Percentiles rank a stretch among this genome's conserved stretches.
phyloP scores from a whole-genome alignment of 805 yeast genomes.

The Saccharomycopsis oosterbeekiorum region DNA sequence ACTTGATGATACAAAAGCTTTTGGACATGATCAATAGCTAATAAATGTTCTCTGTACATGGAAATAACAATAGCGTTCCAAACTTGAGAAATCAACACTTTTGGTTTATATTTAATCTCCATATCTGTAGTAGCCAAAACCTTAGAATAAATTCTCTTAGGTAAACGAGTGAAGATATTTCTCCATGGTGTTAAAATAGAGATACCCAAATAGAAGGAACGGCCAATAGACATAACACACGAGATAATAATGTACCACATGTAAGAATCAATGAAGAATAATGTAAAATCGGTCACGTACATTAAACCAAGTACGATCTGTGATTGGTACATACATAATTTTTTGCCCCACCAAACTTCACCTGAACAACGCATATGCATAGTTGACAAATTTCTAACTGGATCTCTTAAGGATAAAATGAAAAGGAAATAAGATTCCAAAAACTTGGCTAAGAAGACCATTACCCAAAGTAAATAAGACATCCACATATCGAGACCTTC shows the following conservation, averaged over 20 bases:
- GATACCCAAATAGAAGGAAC: slow-evolving; percentile 97
- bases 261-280: slow-evolving; percentile 97
- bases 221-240: slow-evolving; percentile 92
- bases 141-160: slow-evolving; percentile 98
- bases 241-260: slow-evolving; percentile 97
- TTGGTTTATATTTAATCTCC: slow-evolving; percentile 98
- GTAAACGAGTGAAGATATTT: slow-evolving; percentile 93
- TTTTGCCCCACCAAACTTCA: slow-evolving; percentile 70
- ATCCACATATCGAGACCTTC: slow-evolving; percentile 90
- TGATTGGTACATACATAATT: slow-evolving; percentile 76
- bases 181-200: slow-evolving; percentile 99
- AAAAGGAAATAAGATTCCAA: slow-evolving; percentile 88
- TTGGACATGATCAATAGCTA: slow-evolving; percentile 98
- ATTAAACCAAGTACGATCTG: slow-evolving; percentile 85
- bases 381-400: slow-evolving; percentile 79
- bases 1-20: slow-evolving; percentile 96
- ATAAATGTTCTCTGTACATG: slow-evolving; percentile 98
- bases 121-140: slow-evolving; percentile 96
- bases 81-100: slow-evolving; percentile 94
- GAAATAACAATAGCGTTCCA: slow-evolving; percentile 99
- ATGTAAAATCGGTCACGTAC: slow-evolving; percentile 83
- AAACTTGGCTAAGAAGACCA: slow-evolving; percentile 83
- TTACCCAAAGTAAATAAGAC: slow-evolving; percentile 84
- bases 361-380: slow-evolving; percentile 91
- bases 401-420: slow-evolving; percentile 84